Evolutionary conservation across 768 basidiomycete genomes (phyloP), one percentile per base, ranked within the genome.

Genomic region (Russula compacta): DNA sequence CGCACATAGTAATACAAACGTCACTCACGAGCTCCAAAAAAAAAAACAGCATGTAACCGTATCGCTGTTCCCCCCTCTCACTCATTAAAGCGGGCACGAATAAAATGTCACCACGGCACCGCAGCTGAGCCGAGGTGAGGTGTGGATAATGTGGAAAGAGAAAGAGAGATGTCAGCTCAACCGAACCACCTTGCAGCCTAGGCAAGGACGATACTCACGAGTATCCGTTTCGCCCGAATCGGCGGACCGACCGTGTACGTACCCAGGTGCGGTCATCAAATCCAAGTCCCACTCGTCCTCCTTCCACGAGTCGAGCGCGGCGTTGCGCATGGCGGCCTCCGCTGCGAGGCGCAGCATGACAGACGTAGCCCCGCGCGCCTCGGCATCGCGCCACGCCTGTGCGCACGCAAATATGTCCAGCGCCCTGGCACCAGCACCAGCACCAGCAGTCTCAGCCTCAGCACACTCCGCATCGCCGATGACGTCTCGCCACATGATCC

Each of bases 251-350:
- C 66, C 64, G 35, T 66, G 58, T 5, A 65, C 17, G 49, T 65
- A 66, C n/a, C 60, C 66, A 5, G 66, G 66, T 3, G 66, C 55
- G 14, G 58, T 61, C 47, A 55, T 50, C 53, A 66, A 15, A 29
- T 66, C 66, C 36, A 66, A 33, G 24, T 66, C 66, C 66, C 66
- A 66, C 35, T 66, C 66, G 2, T 56, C 64, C 43, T 58, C 56
- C 49, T 65, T 65, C 66, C 64, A 61, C 21, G 58, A 48, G 9
- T 56, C 53, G 21, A 66, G 60, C 53, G 48, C 49, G 0, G 52
- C 46, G 8, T 65, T 65, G 24, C 58, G 62, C 24, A 44, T 6
- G 4, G 33, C 51, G 11, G 38, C 57, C 24, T 61, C 53, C n/a
- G 17, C 52, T 17, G 52, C 57, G 4, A 63, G 38, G 5, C 39